Evolutionary conservation across 768 basidiomycete species (phyloP).

Genomic region (Jaapia argillacea): DNA sequence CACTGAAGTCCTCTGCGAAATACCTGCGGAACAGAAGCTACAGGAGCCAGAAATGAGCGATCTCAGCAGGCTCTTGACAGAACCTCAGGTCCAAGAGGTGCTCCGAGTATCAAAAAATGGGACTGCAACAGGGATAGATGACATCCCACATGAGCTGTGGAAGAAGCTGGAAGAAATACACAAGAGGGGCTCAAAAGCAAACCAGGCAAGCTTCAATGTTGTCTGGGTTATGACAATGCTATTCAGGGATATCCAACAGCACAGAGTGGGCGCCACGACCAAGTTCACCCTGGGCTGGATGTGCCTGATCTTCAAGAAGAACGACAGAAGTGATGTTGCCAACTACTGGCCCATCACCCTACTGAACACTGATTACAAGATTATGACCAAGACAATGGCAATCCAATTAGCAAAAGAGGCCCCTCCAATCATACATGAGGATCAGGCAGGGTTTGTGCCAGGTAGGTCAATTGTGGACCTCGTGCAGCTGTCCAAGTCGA

Average conservation of each 20-base stretch:
- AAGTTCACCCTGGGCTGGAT: background rate
- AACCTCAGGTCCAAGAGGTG: no score
- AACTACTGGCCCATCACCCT: background rate
- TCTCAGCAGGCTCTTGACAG: no score
- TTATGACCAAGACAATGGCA: background rate
- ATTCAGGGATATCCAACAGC: background rate
- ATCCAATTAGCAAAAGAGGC: background rate
- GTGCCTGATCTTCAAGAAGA: background rate
- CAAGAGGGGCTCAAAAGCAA: background rate
- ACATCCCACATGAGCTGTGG: background rate
- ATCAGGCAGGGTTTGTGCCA: constrained; percentile 6
- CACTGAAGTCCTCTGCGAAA: no score
- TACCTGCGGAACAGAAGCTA: no score
- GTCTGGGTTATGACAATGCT: background rate
- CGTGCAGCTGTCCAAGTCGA: background rate
- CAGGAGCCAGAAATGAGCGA: no score
- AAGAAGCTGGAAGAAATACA: background rate
- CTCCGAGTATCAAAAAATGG: no score
- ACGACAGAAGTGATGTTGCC: background rate
- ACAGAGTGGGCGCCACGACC: background rate
- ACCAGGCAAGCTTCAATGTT: background rate
- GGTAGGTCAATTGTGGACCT: constrained; percentile 2
- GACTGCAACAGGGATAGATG: background rate
- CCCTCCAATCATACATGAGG: background rate
- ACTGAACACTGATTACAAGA: background rate